Evolutionary conservation across 192 early-diverging fungal genomes (phyloP).

Genomic region (Chytriomyces hyalinus): DNA sequence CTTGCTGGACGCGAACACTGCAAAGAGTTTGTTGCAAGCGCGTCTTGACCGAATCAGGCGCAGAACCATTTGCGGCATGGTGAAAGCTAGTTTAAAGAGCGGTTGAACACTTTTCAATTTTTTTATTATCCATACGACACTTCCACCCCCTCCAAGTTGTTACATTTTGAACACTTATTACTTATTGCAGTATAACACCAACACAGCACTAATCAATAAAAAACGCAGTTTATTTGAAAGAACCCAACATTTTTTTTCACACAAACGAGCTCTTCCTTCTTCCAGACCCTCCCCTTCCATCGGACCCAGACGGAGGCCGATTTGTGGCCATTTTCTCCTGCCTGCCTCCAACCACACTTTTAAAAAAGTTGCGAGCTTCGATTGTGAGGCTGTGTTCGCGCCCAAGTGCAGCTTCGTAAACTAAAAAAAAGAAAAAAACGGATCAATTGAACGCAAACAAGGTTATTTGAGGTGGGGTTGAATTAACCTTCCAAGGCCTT

Average conservation of each 20-base stretch:
- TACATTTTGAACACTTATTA: not conserved
- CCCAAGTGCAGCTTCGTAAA: slow-evolving; percentile 50
- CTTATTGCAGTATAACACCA: too few species aligned
- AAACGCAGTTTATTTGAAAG: not conserved
- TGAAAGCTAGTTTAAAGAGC: not conserved
- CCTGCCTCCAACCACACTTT: slow-evolving; percentile 34
- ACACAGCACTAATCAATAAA: not conserved
- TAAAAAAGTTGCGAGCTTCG: slow-evolving; percentile 51
- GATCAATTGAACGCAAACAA: not conserved
- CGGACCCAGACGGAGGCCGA: not conserved
- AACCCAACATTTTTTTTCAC: not conserved
- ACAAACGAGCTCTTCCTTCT: not conserved
- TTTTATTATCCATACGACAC: too few species aligned
- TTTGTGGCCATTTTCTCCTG: not conserved
- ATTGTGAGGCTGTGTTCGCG: slow-evolving; percentile 53
- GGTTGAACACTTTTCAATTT: too few species aligned
- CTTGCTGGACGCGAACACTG: slow-evolving; percentile 22
- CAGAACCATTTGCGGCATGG: not conserved
- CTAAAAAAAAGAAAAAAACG: slow-evolving; percentile 25
- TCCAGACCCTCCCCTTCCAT: not conserved
- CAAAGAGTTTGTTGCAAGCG: slow-evolving; percentile 22
- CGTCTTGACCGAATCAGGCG: slow-evolving; percentile 6
- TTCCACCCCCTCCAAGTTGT: not conserved
- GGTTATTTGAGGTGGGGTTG: slow-evolving; percentile 2
- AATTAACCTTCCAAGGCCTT: slow-evolving; percentile 49